Conservation (phyloP, 2,329 filamentous ascomycete species). For the Dothistroma pini region DNA sequence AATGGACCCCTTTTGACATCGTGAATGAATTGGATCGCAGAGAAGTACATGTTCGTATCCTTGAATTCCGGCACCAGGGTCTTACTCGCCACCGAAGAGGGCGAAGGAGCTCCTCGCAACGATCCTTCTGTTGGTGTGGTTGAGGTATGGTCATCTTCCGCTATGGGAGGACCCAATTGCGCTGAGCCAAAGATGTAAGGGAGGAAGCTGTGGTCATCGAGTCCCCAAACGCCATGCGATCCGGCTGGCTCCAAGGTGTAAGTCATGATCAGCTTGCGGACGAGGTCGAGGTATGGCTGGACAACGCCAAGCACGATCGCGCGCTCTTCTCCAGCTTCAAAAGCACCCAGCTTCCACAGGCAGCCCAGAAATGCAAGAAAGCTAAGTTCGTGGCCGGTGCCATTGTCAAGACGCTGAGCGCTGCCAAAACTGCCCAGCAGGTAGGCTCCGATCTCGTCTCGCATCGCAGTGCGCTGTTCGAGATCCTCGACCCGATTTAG, state of each 20-base stretch:
- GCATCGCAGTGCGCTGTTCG: slow-evolving; percentile 6
- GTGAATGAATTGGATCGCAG: slow-evolving; percentile 93
- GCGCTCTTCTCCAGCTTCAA: slow-evolving; percentile 67
- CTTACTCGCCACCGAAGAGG: slow-evolving; percentile 58
- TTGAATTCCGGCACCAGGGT: slow-evolving; percentile 41
- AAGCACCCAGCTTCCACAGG: slow-evolving; percentile 85
- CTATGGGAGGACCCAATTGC: slow-evolving; percentile 76
- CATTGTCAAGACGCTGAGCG: slow-evolving; percentile 84
- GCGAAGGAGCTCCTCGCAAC: slow-evolving; percentile 62
- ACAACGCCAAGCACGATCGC: slow-evolving; percentile 77
- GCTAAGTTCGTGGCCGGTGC: slow-evolving; percentile 91
- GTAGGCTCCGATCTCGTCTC: slow-evolving; percentile 69
- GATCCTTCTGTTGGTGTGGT: slow-evolving; percentile 76
- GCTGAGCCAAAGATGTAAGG: slow-evolving; percentile 95
- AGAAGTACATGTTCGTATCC: slow-evolving; percentile 72
- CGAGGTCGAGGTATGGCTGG: slow-evolving; percentile 77
- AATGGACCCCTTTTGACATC: slow-evolving; percentile 96
- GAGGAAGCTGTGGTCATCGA: slow-evolving; percentile 95
- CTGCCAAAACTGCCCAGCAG: slow-evolving; percentile 85
- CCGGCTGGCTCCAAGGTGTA: slow-evolving; percentile 95
- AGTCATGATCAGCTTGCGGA: slow-evolving; percentile 78
- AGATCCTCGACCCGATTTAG: slow-evolving; percentile 42
- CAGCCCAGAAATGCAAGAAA: slow-evolving; percentile 88
- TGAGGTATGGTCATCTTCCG: slow-evolving; percentile 45
- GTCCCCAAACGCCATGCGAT: slow-evolving; percentile 94